Percentiles rank a stretch among this genome's conserved stretches.
phyloP scores from a whole-genome alignment of 2,329 filamentous ascomycete species.

The Microcyclosporella mali region DNA sequence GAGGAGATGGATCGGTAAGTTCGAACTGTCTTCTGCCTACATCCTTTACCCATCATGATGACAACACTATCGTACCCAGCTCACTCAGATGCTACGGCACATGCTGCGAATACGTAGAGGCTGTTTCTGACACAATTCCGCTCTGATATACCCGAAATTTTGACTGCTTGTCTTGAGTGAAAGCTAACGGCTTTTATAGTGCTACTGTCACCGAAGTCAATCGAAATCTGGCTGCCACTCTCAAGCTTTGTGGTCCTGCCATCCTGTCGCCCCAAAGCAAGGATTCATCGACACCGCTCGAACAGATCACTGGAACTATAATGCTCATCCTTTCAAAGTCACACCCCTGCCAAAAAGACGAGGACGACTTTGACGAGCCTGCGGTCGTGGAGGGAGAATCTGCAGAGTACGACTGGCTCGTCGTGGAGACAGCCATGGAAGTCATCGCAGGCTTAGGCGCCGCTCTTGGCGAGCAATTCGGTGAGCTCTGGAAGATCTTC shows the following conservation, averaged over 20 bases:
- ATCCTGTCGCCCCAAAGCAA: conserved; percentile 68
- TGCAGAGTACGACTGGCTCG: conserved; percentile 95
- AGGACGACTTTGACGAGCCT: conserved; percentile 73
- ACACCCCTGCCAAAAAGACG: conserved; percentile 88
- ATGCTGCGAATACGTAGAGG: conserved; percentile 32
- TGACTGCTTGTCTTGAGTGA: conserved; percentile 38
- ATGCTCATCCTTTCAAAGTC: conserved; percentile 77
- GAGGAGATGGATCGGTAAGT: conserved; percentile 93
- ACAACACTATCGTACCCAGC: conserved; percentile 94
- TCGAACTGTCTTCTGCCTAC: conserved; percentile 11
- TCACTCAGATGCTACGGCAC: conserved; percentile 83
- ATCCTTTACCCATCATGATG: conserved; percentile 59
- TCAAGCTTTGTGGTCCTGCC: conserved; percentile 85
- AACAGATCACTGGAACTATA: conserved; percentile 67
- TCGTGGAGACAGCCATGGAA: conserved; percentile 89
- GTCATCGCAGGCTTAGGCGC: conserved; percentile 78
- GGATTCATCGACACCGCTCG: conserved; percentile 28
- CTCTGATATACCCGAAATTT: conserved; percentile 3
- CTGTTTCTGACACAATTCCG: conserved; percentile 43
- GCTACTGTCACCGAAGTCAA: conserved; percentile 91
- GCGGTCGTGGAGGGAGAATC: conserved; percentile 63
- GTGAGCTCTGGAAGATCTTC: conserved; percentile 90
- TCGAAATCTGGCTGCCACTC: conserved; percentile 80
- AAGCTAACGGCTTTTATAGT: conserved; percentile 45
- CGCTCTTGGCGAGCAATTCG: conserved; percentile 73